Percentiles rank a stretch among this genome's conserved stretches.
These are phyloP conservation scores for Lasiosphaeris hirsuta DNA, from an alignment of 495 filamentous ascomycete genomes.

Conservation along the genomic window DNA sequence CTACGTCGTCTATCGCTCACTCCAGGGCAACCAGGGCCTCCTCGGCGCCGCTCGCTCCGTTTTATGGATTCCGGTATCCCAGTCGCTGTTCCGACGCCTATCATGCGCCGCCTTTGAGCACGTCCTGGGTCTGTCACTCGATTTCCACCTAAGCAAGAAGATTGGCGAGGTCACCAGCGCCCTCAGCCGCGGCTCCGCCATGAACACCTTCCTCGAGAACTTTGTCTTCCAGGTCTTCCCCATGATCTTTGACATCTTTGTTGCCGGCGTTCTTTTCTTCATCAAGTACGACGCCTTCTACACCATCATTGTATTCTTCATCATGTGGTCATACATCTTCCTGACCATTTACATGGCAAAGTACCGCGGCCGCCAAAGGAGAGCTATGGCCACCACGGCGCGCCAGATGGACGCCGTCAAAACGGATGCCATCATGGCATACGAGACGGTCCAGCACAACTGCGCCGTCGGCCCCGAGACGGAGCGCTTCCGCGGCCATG, in stretches of 20 bases:
- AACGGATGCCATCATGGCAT: conserved; percentile 92
- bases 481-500: conserved; percentile 69
- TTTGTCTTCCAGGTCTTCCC: conserved; percentile 88
- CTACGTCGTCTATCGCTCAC: conserved; percentile 74
- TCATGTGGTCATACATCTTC: conserved; percentile 89
- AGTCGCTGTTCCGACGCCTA: conserved; percentile 89
- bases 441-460: conserved; percentile 97
- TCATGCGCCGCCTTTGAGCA: conserved; percentile 93
- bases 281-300: conserved; percentile 78
- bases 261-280: conserved; percentile 81
- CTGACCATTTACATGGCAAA: conserved; percentile 92
- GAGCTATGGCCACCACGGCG: conserved; percentile 84
- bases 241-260: conserved; percentile 82
- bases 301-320: conserved; percentile 79
- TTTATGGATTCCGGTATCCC: conserved; percentile 88
- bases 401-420: conserved; percentile 93
- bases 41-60: conserved; percentile 73
- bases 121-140: conserved; percentile 85
- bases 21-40: conserved; percentile 79
- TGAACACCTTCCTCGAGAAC: conserved; percentile 91
- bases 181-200: conserved; percentile 84
- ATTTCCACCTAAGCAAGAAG: conserved; percentile 92
- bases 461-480: conserved; percentile 91
- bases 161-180: conserved; percentile 91
- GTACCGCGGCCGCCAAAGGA: conserved; percentile 77